Evolutionary conservation across 805 yeast genomes (phyloP).

Genomic region (Candida pseudofarinosa): DNA sequence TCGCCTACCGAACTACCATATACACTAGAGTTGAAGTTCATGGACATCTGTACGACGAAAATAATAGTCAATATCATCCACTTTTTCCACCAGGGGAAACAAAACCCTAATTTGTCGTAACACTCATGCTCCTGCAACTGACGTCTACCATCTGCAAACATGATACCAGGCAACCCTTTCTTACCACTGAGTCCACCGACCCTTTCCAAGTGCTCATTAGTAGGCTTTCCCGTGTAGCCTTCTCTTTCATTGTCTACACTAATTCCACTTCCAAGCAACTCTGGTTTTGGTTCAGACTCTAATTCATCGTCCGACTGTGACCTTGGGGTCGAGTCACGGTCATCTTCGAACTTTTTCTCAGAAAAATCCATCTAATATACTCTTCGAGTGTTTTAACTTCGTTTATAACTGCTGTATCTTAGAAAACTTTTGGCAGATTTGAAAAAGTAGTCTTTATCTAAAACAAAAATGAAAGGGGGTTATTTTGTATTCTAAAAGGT

Average conservation of each 20-base stretch:
- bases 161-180: slow-evolving; percentile 12
- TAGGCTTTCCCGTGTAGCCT: neutral
- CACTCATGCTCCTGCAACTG: slow-evolving; percentile 30
- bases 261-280: neutral
- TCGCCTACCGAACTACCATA: slow-evolving; percentile 21
- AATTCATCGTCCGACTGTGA: neutral
- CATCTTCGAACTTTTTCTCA: neutral
- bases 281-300: neutral
- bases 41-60: slow-evolving; percentile 35
- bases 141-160: slow-evolving; percentile 22
- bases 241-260: neutral
- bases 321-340: neutral
- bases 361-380: neutral
- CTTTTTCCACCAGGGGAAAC: slow-evolving; percentile 26
- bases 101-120: slow-evolving; percentile 31
- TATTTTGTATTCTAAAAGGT: too few relatives aligned
- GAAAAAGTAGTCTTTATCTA: too few relatives aligned
- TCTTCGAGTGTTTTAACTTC: too few relatives aligned
- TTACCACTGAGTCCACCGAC: neutral
- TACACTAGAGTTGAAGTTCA: slow-evolving; percentile 39
- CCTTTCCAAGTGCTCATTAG: neutral
- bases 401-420: too few relatives aligned
- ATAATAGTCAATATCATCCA: slow-evolving; percentile 34
- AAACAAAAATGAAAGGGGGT: too few relatives aligned
- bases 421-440: too few relatives aligned